A percentile compares a stretch with the other conserved stretches of the same genome.
phyloP scores from a whole-genome alignment of 164 flowering plant genomes.

The Santalum album region DNA sequence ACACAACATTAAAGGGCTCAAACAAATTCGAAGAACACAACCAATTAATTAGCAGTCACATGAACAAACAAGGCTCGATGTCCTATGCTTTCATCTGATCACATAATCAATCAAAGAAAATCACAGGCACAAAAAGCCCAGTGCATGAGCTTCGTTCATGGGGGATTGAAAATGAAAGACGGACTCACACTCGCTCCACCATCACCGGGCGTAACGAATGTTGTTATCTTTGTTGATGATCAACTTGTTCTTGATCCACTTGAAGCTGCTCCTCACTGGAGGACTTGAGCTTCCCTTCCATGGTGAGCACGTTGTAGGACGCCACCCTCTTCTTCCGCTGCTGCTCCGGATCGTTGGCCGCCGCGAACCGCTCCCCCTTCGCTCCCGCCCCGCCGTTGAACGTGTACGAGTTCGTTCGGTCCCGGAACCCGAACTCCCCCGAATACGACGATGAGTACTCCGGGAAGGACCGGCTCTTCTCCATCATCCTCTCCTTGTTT shows the following conservation, averaged over 20 bases:
- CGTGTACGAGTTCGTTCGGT: conserved; percentile 34
- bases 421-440: conserved; percentile 26
- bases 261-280: conserved; percentile 42
- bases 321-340: conserved; percentile 55
- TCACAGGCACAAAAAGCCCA: too few species aligned
- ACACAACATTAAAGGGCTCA: too few species aligned
- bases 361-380: conserved; percentile 1
- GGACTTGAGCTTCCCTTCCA: conserved; percentile 49
- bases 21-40: too few species aligned
- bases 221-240: neutral
- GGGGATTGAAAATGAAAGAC: too few species aligned
- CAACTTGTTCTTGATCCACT: conserved; percentile 59
- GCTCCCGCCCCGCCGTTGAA: conserved; percentile 25
- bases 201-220: too few species aligned
- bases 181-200: too few species aligned
- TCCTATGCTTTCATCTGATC: too few species aligned
- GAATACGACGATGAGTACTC: conserved; percentile 19
- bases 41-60: too few species aligned
- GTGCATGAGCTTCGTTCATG: too few species aligned
- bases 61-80: too few species aligned
- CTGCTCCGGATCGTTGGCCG: conserved; percentile 30
- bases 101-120: too few species aligned
- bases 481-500: too few species aligned
- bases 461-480: conserved; percentile 25
- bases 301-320: conserved; percentile 34